Evolutionary conservation across 2,329 filamentous ascomycete species (phyloP), one percentile per base, ranked within the genome.

Genomic region (Arachnopeziza araneosa): DNA sequence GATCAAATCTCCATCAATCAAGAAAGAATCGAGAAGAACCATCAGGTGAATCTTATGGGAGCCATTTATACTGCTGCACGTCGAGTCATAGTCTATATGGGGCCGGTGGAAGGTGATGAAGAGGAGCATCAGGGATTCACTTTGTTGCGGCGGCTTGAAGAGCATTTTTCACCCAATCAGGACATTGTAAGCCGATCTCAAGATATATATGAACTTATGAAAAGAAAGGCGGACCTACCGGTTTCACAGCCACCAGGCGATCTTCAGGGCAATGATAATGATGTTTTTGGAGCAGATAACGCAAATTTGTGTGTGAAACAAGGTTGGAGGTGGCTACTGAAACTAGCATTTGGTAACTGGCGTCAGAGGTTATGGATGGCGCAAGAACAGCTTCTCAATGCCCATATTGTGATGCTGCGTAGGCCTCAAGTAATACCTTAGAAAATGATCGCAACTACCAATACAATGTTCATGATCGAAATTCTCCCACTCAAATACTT

Each of bases 1-100:
- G 53, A 54, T 44, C 26, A 32, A 44, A 54, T 54, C 22, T 54
- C 23, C 30, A 54, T 54, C 22, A 22, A 54, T 44, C 53, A 54
- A 23, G 53, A 54, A 32, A 12, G 17, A 17, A 19, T 19, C 17
- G 53, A 54, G 30, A 54, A 44, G 36, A 54, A 22, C 9, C 26
- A 54, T 21, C 53, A 54, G 14, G 53, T 54, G 6, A 22, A 6
- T 1, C n/a, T 36, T 6, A 54, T 54, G 53, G 26, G 53, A 7
- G 8, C 44, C 26, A 54, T 54, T 9, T 54, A 54, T 23, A 21
- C 19, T 12, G 30, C 26, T 54, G 53, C 53, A 7, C 8, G 8
- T 6, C 8, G 30, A 5, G 26, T 44, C 12, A 24, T 54, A 32
- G 30, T 22, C 1, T 54, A 44, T 22, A 22, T 54, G n/a, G 53